Conservation (phyloP, 176 grass and related monocot genomes). For the Pontederia crassipes region DNA sequence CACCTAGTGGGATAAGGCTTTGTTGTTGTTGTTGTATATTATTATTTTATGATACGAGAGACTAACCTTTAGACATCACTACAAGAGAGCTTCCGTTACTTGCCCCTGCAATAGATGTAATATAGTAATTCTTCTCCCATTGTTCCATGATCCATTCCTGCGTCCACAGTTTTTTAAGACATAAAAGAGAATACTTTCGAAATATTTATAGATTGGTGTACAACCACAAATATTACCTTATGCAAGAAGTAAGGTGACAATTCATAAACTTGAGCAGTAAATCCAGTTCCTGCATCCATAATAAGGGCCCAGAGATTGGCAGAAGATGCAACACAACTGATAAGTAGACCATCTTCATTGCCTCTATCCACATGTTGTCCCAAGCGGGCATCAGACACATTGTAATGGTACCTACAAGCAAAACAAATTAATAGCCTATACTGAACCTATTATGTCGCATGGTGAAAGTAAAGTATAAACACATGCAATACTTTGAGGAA, state of each 20-base stretch:
- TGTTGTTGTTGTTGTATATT: no score
- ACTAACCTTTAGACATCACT: constrained; percentile 56
- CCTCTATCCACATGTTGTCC: constrained; percentile 66
- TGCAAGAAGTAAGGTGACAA: constrained; percentile 46
- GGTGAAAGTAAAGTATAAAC: not conserved
- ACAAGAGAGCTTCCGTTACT: constrained; percentile 47
- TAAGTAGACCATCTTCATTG: constrained; percentile 59
- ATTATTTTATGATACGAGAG: not conserved
- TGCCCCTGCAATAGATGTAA: constrained; percentile 46
- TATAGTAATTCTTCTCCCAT: constrained; percentile 55
- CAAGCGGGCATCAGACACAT: constrained; percentile 43
- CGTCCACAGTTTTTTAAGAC: not conserved
- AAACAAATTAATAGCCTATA: not conserved
- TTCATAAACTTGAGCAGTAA: constrained; percentile 53
- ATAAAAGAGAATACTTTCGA: no score
- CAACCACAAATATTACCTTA: not conserved
- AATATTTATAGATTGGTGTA: not conserved
- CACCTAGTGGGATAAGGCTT: no score
- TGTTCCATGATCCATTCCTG: constrained; percentile 68
- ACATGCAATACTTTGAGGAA: no score
- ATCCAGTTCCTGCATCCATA: constrained; percentile 78
- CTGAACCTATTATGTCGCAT: not conserved
- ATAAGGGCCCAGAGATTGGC: constrained; percentile 64
- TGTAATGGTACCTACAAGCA: constrained; percentile 57
- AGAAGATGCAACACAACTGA: constrained; percentile 69